phyloP scores from a whole-genome alignment of 345 rosid genomes.

The Eutrema heterophyllum region DNA sequence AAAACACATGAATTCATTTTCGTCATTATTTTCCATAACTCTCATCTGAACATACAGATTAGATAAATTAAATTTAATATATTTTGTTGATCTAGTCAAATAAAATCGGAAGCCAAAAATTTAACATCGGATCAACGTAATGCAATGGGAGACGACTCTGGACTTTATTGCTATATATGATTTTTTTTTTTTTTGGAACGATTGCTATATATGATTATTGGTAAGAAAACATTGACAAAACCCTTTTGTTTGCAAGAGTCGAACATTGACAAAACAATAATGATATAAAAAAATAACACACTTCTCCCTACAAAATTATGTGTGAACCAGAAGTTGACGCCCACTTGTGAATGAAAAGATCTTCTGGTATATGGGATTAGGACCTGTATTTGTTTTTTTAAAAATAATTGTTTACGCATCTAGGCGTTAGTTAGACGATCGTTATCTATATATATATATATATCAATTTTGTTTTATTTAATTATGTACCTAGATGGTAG shows the following conservation, averaged over 20 bases:
- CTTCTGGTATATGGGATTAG: neutral
- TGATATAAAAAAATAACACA: neutral
- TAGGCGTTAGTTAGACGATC: slow-evolving; percentile 3
- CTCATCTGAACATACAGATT: neutral
- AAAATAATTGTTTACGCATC: neutral
- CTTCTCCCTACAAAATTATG: neutral
- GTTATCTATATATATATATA: neutral
- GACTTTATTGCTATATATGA: neutral
- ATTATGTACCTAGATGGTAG: neutral
- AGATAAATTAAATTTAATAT: neutral
- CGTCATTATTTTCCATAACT: neutral
- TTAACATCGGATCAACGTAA: neutral
- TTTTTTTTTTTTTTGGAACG: no score
- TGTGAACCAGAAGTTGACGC: neutral
- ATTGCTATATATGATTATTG: neutral
- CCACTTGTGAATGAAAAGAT: slow-evolving; percentile 1
- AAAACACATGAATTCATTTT: neutral
- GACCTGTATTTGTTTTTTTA: neutral
- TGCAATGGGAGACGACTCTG: neutral
- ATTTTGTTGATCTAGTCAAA: neutral
- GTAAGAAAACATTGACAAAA: neutral
- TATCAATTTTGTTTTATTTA: neutral
- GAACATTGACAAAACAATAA: neutral
- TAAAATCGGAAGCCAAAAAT: neutral
- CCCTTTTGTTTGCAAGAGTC: neutral